Conservation (phyloP, 345 rosid species). For the Schrenkiella parvula region DNA sequence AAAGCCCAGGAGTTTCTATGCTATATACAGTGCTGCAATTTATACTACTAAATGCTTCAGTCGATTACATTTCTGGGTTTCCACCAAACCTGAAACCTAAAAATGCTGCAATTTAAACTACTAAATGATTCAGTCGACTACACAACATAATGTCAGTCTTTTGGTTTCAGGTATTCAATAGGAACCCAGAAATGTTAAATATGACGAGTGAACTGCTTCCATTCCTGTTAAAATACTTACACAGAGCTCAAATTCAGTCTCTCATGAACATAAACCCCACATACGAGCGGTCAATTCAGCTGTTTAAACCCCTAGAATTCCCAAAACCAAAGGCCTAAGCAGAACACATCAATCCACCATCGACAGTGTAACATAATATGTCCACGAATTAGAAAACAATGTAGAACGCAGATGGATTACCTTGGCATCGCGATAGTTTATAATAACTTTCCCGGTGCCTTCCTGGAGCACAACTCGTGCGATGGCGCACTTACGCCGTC, state of each 20-base stretch:
- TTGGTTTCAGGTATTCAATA: neutral
- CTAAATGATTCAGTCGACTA: neutral
- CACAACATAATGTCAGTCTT: neutral
- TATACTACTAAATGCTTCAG: neutral
- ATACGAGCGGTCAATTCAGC: neutral
- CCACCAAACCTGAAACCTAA: no score
- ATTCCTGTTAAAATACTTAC: neutral
- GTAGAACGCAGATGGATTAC: slow-evolving; percentile 7
- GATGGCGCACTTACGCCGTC: slow-evolving; percentile 83
- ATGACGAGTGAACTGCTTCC: neutral
- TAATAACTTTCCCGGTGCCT: slow-evolving; percentile 79
- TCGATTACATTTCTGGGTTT: no score
- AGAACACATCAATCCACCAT: neutral
- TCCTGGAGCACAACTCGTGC: slow-evolving; percentile 95
- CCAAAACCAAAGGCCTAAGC: neutral
- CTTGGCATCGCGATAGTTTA: slow-evolving; percentile 87
- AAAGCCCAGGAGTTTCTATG: neutral
- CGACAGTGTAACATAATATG: neutral
- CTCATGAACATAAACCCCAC: neutral
- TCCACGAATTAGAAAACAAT: neutral
- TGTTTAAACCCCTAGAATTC: neutral
- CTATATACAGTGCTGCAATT: neutral
- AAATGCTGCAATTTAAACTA: neutral
- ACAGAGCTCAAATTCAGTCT: neutral
- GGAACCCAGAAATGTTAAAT: neutral